Conservation (phyloP, 192 early-diverging fungal genomes). For the Polychytrium aggregatum region DNA sequence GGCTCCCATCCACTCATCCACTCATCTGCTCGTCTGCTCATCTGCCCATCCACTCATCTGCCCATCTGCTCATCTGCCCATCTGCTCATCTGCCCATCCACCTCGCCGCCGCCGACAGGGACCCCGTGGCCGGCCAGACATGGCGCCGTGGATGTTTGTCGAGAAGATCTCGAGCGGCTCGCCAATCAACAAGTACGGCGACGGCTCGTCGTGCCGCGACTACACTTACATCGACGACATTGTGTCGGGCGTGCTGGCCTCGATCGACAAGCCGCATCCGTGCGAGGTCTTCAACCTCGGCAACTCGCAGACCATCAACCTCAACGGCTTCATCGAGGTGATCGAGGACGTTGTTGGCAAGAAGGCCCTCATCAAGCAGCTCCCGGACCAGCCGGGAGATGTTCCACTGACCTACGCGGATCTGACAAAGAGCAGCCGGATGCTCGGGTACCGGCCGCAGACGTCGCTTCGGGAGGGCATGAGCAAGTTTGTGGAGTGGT, state of each 20-base stretch:
- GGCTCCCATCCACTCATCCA: no score
- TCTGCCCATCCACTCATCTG: no score
- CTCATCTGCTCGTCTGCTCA: no score
- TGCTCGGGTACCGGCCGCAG: conserved; percentile 3
- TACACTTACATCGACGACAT: conserved; percentile 15
- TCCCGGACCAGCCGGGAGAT: conserved; percentile 9
- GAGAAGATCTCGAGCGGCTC: not conserved
- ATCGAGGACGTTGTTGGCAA: conserved; percentile 5
- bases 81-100: no score
- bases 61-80: no score
- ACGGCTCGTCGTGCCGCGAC: conserved; percentile 11
- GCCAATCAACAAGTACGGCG: conserved; percentile 6
- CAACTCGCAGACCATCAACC: conserved; percentile 4
- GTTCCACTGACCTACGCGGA: conserved; percentile 6
- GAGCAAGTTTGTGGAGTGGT: conserved; percentile 5
- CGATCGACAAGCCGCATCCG: conserved; percentile 1
- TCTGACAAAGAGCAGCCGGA: conserved; percentile 1
- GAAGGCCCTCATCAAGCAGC: not conserved
- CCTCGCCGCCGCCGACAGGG: not conserved
- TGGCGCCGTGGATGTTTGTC: conserved; percentile 9
- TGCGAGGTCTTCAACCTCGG: conserved; percentile 10
- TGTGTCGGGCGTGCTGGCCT: conserved; percentile 4
- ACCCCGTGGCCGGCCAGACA: conserved; percentile 9
- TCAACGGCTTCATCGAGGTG: conserved; percentile 1
- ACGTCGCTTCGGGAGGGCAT: conserved; percentile 3